A percentile compares a stretch with the other conserved stretches of the same genome.
These are phyloP conservation scores for Massariosphaeria phaeospora DNA, from an alignment of 495 filamentous ascomycete genomes.

Conservation along the genomic window DNA sequence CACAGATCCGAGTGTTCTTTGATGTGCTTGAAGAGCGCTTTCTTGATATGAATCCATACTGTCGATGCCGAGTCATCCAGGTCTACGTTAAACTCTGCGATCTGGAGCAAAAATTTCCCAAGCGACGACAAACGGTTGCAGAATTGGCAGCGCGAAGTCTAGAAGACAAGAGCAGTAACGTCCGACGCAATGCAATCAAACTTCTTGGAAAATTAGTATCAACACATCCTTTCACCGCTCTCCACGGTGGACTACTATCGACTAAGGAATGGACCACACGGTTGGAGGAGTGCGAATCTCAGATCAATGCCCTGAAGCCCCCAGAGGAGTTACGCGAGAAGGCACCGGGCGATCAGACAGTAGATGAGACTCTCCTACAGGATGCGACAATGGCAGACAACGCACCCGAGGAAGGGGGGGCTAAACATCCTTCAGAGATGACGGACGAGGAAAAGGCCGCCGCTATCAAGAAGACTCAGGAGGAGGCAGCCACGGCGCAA, in stretches of 20 bases:
- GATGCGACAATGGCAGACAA: conserved; percentile 79
- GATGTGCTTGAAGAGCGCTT: conserved; percentile 95
- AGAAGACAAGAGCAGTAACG: conserved; percentile 97
- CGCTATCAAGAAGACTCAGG: conserved; percentile 62
- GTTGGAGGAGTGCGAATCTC: conserved; percentile 71
- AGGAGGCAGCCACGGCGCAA: conserved; percentile 69
- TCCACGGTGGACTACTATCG: conserved; percentile 72
- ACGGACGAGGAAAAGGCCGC: conserved; percentile 56
- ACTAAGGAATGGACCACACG: conserved; percentile 78
- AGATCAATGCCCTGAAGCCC: conserved; percentile 75
- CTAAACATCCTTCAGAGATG: conserved; percentile 47
- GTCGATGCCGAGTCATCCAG: conserved; percentile 84
- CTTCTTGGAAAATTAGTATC: conserved; percentile 79
- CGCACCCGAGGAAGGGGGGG: conserved; percentile 56
- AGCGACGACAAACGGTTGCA: conserved; percentile 78
- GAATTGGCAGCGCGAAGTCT: conserved; percentile 82
- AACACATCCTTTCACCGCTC: conserved; percentile 88
- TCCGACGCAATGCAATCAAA: conserved; percentile 91
- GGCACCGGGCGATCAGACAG: conserved; percentile 49
- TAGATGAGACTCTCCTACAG: conserved; percentile 76
- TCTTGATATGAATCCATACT: conserved; percentile 95
- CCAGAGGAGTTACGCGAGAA: conserved; percentile 69
- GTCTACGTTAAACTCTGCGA: conserved; percentile 90
- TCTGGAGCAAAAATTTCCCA: conserved; percentile 89
- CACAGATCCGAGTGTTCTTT: conserved; percentile 92